phyloP scores from a whole-genome alignment of 352 stramenopile species.

The Paralagenidium karlingii region DNA sequence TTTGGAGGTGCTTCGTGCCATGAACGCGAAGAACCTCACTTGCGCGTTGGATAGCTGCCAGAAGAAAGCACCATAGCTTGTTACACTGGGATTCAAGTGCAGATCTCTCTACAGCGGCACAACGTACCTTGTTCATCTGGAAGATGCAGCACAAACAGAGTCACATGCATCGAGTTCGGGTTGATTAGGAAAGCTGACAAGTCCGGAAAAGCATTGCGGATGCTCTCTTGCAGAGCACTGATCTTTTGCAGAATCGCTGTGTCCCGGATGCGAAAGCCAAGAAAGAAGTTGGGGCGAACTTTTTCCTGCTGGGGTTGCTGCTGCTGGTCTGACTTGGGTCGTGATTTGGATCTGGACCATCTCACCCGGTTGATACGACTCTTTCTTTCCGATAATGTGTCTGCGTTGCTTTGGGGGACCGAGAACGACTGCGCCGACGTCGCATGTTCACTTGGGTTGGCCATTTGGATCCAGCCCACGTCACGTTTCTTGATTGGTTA shows the following conservation, averaged over 20 bases:
- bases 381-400: too few relatives aligned
- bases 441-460: too few relatives aligned
- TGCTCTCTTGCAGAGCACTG: constrained; percentile 12
- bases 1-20: not conserved
- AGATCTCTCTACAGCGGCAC: too few relatives aligned
- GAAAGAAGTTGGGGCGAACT: constrained; percentile 27
- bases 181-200: constrained; percentile 18
- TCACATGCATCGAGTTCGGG: constrained; percentile 26
- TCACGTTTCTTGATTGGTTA: too few relatives aligned
- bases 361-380: too few relatives aligned
- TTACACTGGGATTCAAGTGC: not conserved
- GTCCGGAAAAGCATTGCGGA: constrained; percentile 12
- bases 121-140: constrained; percentile 12
- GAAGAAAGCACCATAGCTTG: not conserved
- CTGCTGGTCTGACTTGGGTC: too few relatives aligned
- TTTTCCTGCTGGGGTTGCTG: too few relatives aligned
- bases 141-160: constrained; percentile 24
- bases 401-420: too few relatives aligned
- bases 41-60: constrained; percentile 11
- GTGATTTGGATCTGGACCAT: too few relatives aligned
- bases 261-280: constrained; percentile 18
- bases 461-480: too few relatives aligned
- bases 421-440: too few relatives aligned
- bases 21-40: constrained; percentile 9
- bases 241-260: constrained; percentile 8